phyloP scores from a whole-genome alignment of 306 rosid species.

The Casuarina cunninghamiana region DNA sequence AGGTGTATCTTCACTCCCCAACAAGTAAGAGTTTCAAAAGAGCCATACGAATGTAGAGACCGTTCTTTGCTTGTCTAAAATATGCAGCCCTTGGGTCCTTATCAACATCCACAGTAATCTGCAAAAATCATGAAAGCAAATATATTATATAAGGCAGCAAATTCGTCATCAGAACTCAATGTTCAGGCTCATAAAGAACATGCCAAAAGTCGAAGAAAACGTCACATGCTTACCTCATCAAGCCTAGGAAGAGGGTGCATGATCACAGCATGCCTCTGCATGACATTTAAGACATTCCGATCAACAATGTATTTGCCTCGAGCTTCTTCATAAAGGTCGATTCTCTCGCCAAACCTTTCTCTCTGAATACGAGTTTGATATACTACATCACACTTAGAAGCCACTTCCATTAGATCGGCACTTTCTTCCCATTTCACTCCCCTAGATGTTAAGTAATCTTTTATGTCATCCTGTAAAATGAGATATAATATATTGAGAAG shows the following conservation, averaged over 20 bases:
- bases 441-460: conserved; percentile 62
- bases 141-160: background rate
- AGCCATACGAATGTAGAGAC: conserved; percentile 83
- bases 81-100: conserved; percentile 74
- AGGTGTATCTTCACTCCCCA: conserved; percentile 59
- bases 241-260: conserved; percentile 98
- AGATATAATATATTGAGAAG: conserved; percentile 6
- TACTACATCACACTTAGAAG: conserved; percentile 77
- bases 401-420: conserved; percentile 76
- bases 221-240: conserved; percentile 60
- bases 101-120: conserved; percentile 80
- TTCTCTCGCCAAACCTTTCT: conserved; percentile 77
- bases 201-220: background rate
- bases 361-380: conserved; percentile 91
- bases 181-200: background rate
- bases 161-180: background rate
- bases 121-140: conserved; percentile 27
- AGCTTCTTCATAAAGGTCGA: conserved; percentile 77
- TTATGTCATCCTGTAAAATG: conserved; percentile 73
- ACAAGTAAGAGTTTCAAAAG: conserved; percentile 76
- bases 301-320: conserved; percentile 88
- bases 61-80: conserved; percentile 87
- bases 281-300: conserved; percentile 52
- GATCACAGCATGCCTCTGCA: conserved; percentile 77
- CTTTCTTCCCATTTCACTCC: conserved; percentile 87